These are phyloP conservation scores for Macadamia integrifolia DNA, from an alignment of 164 flowering plant genomes.

Conservation along the genomic window DNA sequence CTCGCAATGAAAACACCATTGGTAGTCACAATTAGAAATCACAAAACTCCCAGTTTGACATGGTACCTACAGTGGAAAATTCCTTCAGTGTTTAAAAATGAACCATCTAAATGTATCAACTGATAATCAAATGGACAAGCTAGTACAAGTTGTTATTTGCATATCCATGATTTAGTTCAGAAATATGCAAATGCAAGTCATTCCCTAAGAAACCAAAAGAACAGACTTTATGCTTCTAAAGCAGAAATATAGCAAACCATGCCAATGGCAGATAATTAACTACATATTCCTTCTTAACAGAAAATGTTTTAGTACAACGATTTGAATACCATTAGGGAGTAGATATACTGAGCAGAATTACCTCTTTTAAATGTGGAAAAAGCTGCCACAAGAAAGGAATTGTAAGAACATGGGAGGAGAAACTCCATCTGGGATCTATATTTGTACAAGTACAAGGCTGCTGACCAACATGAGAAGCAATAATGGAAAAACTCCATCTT, in stretches of 20 bases:
- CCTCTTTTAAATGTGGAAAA: conserved; percentile 77
- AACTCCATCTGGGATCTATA: conserved; percentile 56
- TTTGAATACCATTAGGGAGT: background rate
- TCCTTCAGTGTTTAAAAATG: background rate
- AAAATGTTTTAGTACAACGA: background rate
- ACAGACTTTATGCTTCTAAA: background rate
- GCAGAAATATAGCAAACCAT: background rate
- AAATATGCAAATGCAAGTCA: background rate
- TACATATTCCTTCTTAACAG: background rate
- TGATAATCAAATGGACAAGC: background rate
- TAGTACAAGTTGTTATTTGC: background rate
- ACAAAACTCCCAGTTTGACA: background rate
- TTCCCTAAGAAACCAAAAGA: background rate
- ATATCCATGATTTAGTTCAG: background rate
- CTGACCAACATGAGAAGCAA: conserved; percentile 60
- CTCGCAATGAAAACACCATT: too few relatives aligned
- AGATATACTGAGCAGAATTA: conserved; percentile 14
- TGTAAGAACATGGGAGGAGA: conserved; percentile 74
- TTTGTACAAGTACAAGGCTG: conserved; percentile 49
- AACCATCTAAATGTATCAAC: background rate
- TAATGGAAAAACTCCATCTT: conserved; percentile 46
- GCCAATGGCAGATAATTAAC: background rate
- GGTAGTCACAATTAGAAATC: too few relatives aligned
- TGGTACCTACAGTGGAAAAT: conserved; percentile 2
- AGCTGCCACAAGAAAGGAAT: conserved; percentile 79